Evolutionary conservation across 257 asterid genomes (phyloP), one percentile per base, ranked within the genome.

Genomic region (Apocynum venetum): DNA sequence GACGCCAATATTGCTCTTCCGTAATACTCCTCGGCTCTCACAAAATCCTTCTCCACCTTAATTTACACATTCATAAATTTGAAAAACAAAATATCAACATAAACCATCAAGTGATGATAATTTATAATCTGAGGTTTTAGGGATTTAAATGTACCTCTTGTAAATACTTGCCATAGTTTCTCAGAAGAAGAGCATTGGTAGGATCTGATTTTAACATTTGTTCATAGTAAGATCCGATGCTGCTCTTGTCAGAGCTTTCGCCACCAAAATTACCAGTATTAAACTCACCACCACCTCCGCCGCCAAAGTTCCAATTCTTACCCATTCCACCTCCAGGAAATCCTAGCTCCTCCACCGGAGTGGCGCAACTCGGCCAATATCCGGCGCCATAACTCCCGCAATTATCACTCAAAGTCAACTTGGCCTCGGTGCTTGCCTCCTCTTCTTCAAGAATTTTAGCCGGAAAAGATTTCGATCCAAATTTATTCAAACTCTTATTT

Each of bases 141-240:
- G n/a, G 17, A 19, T 9, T 55, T 59, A 56, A 60, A 3, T 41
- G 36, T 88, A 92, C 97, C 94, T 91, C 89, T 57, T 93, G 96
- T 87, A 93, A 83, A 84, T 85, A 91, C 72, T 83, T 87, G 73
- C 84, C 97, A 77, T 93, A 93, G 82, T 93, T 93, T 76, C 91
- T 83, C 77, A 93, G 82, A 1, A 93, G 79, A 72, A 93, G 84
- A 56, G 92, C 67, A 80, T 91, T 85, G 0, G 79, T 78, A 1
- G 94, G 93, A 70, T 93, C 79, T n/a, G 85, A 80, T 72, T 77
- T 87, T 4, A 93, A 60, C 91, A 91, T 85, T 53, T 86, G 82
- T 63, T 82, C 61, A 67, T 89, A 93, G 82, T 91, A 87, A 11
- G 72, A 84, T 11, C 86, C 85, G 2, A 92, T 84, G 38, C 82